phyloP scores from a whole-genome alignment of 108 stramenopile species.

The Fistulifera pelliculosa region DNA sequence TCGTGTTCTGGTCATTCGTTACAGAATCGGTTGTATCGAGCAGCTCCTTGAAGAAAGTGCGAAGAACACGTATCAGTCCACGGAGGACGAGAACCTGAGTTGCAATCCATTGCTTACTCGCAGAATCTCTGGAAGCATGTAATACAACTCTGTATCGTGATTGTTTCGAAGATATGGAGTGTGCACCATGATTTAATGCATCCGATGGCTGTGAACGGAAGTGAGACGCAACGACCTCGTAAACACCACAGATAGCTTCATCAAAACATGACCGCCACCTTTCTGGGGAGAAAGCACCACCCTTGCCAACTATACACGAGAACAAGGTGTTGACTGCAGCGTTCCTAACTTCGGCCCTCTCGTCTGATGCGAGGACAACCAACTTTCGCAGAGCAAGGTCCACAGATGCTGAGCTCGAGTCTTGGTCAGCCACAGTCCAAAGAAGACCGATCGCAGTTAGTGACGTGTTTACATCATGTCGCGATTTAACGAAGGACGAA shows the following conservation, averaged over 20 bases:
- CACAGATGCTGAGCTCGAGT: slow-evolving; percentile 48
- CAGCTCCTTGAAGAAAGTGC: slow-evolving; percentile 53
- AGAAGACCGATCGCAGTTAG: slow-evolving; percentile 86
- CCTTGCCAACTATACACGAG: slow-evolving; percentile 84
- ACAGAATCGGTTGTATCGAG: slow-evolving; percentile 27
- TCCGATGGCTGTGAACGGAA: background rate
- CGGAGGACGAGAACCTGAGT: slow-evolving; percentile 74
- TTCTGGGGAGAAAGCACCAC: slow-evolving; percentile 45
- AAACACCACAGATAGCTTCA: slow-evolving; percentile 60
- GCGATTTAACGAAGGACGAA: slow-evolving; percentile 71
- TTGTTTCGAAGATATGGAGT: slow-evolving; percentile 5
- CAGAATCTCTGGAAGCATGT: slow-evolving; percentile 78
- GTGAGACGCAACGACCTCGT: slow-evolving; percentile 20
- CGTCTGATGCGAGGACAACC: slow-evolving; percentile 50
- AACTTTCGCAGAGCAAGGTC: slow-evolving; percentile 69
- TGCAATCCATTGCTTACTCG: slow-evolving; percentile 74
- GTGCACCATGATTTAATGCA: background rate
- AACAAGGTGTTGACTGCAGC: slow-evolving; percentile 90
- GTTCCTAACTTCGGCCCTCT: slow-evolving; percentile 73
- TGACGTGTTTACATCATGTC: slow-evolving; percentile 85
- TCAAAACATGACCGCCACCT: slow-evolving; percentile 77
- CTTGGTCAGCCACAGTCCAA: slow-evolving; percentile 82
- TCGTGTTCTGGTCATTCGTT: slow-evolving; percentile 4
- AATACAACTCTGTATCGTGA: slow-evolving; percentile 67
- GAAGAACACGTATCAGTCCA: slow-evolving; percentile 69